Base-by-base conservation (phyloP, 495 filamentous ascomycete genomes). In the Amphirosellinia nigrospora region DNA sequence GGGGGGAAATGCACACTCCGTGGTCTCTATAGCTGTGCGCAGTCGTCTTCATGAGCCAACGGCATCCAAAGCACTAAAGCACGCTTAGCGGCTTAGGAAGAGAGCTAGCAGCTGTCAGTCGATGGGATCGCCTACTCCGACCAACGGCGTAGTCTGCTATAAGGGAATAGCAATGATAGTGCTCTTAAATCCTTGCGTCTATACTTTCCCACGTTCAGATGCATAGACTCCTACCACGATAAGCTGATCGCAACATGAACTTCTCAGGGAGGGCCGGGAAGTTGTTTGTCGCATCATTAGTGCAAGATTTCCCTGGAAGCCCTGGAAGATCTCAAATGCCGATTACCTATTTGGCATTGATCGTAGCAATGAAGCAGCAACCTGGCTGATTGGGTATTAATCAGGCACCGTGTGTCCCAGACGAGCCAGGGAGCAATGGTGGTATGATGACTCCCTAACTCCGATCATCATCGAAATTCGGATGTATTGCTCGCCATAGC, bases 341-440 rank as follows among this genome's bases (percentile, higher is more conserved):
- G 45, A 43, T 56, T 66, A 58, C 30, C 4, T 21, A 58, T 45
- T 32, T 39, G 36, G 23, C 13, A 66, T 32, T 34, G 32, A 64
- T 48, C 46, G 26, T 53, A 61, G 43, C 21, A 41, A 52, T 68
- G 43, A 59, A 48, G 65, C 46, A 36, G 58, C 46, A 36, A 66
- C 36, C 66, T 11, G 34, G 23, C 16, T 43, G 53, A 34, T 46
- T 62, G 66, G 66, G 34, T 26, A 41, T 48, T 53, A 41, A 62
- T 62, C 66, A 43, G 64, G 50, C 38, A 48, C 36, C 66, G 56
- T 52, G 53, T 7, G 9, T 66, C 48, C 48, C 9, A 50, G 10
- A n/a, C 32, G 23, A 43, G 48, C 48, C 23, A 67, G 52, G 52
- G 50, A 45, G 64, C 16, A 36, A 23, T 46, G 26, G 23, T 46